Base-by-base conservation (phyloP, 257 asterid genomes). In the Pogostemon cablin region DNA sequence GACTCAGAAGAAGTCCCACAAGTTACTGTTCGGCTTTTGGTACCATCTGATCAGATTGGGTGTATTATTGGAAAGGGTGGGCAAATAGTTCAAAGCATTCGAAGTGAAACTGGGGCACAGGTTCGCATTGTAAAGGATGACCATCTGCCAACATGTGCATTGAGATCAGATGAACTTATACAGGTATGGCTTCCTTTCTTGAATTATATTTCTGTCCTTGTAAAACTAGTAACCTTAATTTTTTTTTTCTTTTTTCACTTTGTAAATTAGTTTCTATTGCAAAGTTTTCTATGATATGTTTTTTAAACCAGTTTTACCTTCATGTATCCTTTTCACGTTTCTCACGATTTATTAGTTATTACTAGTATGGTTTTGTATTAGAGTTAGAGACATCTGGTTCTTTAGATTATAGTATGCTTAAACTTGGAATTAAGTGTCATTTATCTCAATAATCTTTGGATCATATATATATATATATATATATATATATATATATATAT, bases 11-110 rank as follows among this genome's bases (percentile, higher is more conserved):
- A 85, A 67, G 75, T 61, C 43, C 84, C 84, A 5, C 90, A 84
- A 64, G 87, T 87, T 56, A 83, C 90, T 3, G 86, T 84, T 63
- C 84, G 91, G 75, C 92, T 93, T 69, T 80, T 93, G 50, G 97
- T 93, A 53, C 93, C 98, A 46, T 90, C 97, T 60, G 96, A 93
- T 81, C 97, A 93, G 85, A 93, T 93, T 52, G 98, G 98, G 55
- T 87, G 98, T 74, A 73, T 90, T 59, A 87, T 90, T 69, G 98
- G 98, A 71, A 93, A 93, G 84, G 96, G 98, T 77, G 98, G 97
- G 63, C 96, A 85, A 78, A 87, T 91, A 65, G 92, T 91, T 53
- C 98, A 93, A 72, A 86, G 56, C 74, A 89, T 89, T 62, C 97
- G 86, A 43, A 80, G 85, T 69, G 98, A 93, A 48, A 85, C 92